Evolutionary conservation across 306 rosid species (phyloP), one percentile per base, ranked within the genome.

Genomic region (Fragaria ananassa): DNA sequence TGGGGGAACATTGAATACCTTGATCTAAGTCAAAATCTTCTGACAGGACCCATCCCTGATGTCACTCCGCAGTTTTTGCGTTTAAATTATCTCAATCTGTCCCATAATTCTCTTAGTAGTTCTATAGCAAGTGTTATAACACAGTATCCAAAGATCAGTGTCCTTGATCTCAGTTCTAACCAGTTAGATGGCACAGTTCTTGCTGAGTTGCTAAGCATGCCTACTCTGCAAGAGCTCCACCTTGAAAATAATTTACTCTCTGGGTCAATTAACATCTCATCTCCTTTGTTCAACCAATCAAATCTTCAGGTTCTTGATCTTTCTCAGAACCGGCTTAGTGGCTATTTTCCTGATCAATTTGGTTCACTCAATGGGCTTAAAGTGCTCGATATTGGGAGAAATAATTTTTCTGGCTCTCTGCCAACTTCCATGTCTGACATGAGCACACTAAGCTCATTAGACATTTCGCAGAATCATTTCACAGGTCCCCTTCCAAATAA

Each of bases 1-100:
- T 96, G 99, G 99, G 99, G 98, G 49, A 89, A 96, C 83, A 74
- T 96, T 60, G 94, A 93, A 78, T 91, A 71, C 78, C 96, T 96
- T 57, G 99, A 96, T 86, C 93, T 96, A 78, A 91, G 99, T 75
- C 88, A 74, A 63, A 96, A 96, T 78, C 94, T 44, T 83, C 81
- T 96, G 85, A 74, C 84, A 0, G 98, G 99, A 71, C 78, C 83
- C 54, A 82, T 96, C 77, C 99, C 96, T 25, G 98, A 89, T 82
- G 87, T 42, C 51, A 88, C 91, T 45, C 97, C 98, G 13, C 99
- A 93, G 65, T 96, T 96, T 76, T 47, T 96, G 86, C 87, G 99
- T 45, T 71, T 96, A 76, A 89, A 88, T 72, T 83, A 87, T 83
- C 91, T 96, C 75, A 93, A 91, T 71, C 83, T 96, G 54, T 96